Conservation (phyloP, 228 moss, liverwort and hornwort genomes). For the Sphagnum magellanicum region DNA sequence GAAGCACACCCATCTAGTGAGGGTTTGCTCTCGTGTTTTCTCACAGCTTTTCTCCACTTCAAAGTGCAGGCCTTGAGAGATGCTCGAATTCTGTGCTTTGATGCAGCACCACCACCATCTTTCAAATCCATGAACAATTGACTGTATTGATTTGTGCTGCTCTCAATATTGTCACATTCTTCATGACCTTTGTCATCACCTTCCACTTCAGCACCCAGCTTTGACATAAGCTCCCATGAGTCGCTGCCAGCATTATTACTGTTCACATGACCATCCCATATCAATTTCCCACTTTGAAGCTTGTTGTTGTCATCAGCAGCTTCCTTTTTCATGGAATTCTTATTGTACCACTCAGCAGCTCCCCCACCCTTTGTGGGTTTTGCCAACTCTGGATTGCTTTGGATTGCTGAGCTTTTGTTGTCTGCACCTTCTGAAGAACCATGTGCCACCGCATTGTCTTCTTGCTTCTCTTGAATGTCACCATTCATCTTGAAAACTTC, state of each 20-base stretch:
- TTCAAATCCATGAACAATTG: slow-evolving; percentile 4
- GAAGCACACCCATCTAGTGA: slow-evolving; percentile 8
- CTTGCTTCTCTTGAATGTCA: slow-evolving; percentile 2
- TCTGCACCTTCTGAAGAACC: slow-evolving; percentile 2
- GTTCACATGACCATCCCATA: too few species aligned
- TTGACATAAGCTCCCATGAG: slow-evolving; percentile 9
- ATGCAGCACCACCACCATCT: not conserved
- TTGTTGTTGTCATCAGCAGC: not conserved
- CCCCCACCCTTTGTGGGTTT: slow-evolving; percentile 47
- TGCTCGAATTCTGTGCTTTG: slow-evolving; percentile 19
- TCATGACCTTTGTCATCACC: slow-evolving; percentile 4
- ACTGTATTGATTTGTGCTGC: slow-evolving; percentile 1
- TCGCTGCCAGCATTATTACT: slow-evolving; percentile 11
- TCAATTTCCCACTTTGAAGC: too few species aligned
- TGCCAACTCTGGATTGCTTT: slow-evolving; percentile 34
- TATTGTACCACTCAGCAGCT: slow-evolving; percentile 23
- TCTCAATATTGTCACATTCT: slow-evolving; percentile 29
- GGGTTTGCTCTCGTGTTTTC: slow-evolving; percentile 36
- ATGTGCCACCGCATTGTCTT: not conserved
- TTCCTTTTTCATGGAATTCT: not conserved
- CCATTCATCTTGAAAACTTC: slow-evolving; percentile 52
- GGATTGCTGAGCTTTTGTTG: not conserved
- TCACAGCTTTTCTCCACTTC: slow-evolving; percentile 39
- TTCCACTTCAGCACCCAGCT: slow-evolving; percentile 31
- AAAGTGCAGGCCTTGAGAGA: slow-evolving; percentile 53